phyloP scores from a whole-genome alignment of 805 yeast genomes.

The Millerago galiae region DNA sequence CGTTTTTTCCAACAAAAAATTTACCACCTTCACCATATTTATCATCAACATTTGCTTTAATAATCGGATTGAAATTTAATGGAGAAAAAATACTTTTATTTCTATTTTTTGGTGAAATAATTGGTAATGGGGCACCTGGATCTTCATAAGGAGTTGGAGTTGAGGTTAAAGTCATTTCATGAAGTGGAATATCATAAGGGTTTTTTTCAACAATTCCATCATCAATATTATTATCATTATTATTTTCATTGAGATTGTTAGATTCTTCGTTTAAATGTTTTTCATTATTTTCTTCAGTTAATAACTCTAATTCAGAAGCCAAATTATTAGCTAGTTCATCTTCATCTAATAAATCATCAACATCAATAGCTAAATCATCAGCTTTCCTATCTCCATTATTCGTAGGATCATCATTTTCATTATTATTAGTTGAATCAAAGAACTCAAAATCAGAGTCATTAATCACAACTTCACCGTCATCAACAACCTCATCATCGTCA shows the following conservation, averaged over 20 bases:
- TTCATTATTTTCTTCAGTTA: slow-evolving; percentile 5
- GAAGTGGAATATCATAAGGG: slow-evolving; percentile 47
- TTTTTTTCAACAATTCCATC: slow-evolving; percentile 2
- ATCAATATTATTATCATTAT: too few relatives aligned
- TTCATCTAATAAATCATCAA: slow-evolving; percentile 27
- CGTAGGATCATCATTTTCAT: slow-evolving; percentile 18
- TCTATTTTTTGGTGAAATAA: slow-evolving; percentile 39
- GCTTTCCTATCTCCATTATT: not conserved
- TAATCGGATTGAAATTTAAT: slow-evolving; percentile 71
- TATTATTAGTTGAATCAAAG: slow-evolving; percentile 24
- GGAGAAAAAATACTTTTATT: slow-evolving; percentile 74
- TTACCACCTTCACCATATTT: slow-evolving; percentile 90
- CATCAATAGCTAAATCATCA: slow-evolving; percentile 20
- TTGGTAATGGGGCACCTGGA: slow-evolving; percentile 81
- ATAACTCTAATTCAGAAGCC: slow-evolving; percentile 23
- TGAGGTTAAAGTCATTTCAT: slow-evolving; percentile 47
- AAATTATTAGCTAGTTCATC: slow-evolving; percentile 32
- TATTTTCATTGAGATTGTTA: too few relatives aligned
- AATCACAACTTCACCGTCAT: slow-evolving; percentile 19
- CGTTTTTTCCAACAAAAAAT: slow-evolving; percentile 48
- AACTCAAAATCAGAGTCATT: slow-evolving; percentile 24
- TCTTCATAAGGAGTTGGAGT: slow-evolving; percentile 57
- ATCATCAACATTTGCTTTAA: slow-evolving; percentile 69
- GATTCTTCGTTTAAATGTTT: not conserved
- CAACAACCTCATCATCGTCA: slow-evolving; percentile 19